Percentiles rank a stretch among this genome's conserved stretches.
Conservation (phyloP, 2,329 filamentous ascomycete genomes). For the Fusarium verticillioides region DNA sequence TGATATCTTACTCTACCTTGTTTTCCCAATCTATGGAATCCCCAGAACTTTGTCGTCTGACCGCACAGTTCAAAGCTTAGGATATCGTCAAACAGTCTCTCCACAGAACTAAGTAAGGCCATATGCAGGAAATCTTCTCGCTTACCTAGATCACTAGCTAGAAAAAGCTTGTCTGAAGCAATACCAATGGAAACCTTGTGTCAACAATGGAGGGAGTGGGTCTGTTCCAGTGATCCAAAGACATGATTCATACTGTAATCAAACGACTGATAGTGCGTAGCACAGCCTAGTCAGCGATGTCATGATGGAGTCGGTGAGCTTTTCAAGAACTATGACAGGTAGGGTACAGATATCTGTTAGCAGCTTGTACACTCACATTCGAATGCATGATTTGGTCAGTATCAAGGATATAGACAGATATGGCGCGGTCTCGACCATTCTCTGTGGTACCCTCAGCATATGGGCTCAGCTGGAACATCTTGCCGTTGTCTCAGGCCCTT, state of each 20-base stretch:
- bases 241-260: not conserved
- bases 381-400: not conserved
- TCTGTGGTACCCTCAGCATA: not conserved
- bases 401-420: too few species aligned
- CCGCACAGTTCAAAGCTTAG: not conserved
- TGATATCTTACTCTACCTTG: too few species aligned
- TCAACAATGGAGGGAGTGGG: not conserved
- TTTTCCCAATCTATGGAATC: too few species aligned
- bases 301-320: not conserved
- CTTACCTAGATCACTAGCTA: not conserved
- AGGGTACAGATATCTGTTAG: not conserved
- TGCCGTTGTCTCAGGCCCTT: not conserved
- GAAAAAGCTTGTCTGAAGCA: not conserved
- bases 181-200: not conserved
- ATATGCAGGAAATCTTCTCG: rapidly evolving
- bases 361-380: not conserved
- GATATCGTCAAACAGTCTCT: not conserved
- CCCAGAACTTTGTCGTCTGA: not conserved
- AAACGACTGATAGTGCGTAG: not conserved
- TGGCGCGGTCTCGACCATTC: not conserved
- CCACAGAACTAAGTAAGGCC: too few species aligned
- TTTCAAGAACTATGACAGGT: not conserved
- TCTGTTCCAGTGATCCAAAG: not conserved
- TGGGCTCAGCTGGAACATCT: not conserved
- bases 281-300: not conserved